These are phyloP conservation scores for Cryptosporidium felis DNA, from an alignment of 169 alveolate genomes.

Conservation along the genomic window DNA sequence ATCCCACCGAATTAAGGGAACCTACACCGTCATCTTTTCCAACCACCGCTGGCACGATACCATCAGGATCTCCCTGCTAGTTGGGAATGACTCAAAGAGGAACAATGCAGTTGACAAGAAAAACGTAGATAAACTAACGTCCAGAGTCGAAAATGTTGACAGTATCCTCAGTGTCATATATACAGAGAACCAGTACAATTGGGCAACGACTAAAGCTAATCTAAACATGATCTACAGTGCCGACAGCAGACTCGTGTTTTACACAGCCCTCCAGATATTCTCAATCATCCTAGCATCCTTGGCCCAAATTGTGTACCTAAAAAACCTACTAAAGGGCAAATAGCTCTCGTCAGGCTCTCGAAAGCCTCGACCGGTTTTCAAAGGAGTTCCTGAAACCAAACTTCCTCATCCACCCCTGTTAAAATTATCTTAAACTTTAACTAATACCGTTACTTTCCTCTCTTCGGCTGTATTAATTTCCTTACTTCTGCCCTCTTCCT, in stretches of 20 bases:
- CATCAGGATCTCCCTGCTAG: conserved; percentile 24
- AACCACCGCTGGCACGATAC: conserved; percentile 66
- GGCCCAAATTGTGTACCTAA: conserved; percentile 1
- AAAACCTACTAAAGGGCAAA: conserved; percentile 1
- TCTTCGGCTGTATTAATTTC: no score
- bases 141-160: conserved; percentile 25
- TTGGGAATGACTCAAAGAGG: conserved; percentile 32
- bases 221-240: conserved; percentile 19
- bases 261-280: conserved; percentile 24
- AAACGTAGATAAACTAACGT: conserved; percentile 17
- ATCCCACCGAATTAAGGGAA: conserved; percentile 53
- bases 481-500: no score
- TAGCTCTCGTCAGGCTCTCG: no score
- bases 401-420: no score
- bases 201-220: conserved; percentile 43
- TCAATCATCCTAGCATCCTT: conserved; percentile 13
- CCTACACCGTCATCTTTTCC: conserved; percentile 54
- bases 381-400: no score
- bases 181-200: conserved; percentile 56
- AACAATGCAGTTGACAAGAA: conserved; percentile 49
- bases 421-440: no score
- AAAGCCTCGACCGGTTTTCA: no score
- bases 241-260: conserved; percentile 16
- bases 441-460: no score
- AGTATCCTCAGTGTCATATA: conserved; percentile 2